Evolutionary conservation across 768 basidiomycete species (phyloP).

Genomic region (Podaxis carcinomalis): DNA sequence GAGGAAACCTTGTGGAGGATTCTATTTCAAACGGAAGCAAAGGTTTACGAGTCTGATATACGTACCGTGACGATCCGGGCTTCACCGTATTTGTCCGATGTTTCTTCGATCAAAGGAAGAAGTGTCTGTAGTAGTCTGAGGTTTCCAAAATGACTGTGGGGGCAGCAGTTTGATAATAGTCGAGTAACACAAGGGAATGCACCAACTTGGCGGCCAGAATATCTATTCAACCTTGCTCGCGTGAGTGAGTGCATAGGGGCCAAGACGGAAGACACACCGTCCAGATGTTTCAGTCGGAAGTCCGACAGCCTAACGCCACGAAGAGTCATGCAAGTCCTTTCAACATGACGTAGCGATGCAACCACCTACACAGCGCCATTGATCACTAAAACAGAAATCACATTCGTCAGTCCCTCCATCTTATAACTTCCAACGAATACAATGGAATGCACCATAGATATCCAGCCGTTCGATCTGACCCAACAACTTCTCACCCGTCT

Average conservation of each 20-base stretch:
- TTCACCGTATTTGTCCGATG: slow-evolving; percentile 9
- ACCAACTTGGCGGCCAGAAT: slow-evolving; percentile 1
- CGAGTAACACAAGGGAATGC: background rate
- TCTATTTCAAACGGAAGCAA: too few relatives aligned
- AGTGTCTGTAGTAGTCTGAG: slow-evolving; percentile 3
- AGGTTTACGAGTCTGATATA: background rate
- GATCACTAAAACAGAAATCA: background rate
- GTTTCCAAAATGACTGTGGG: slow-evolving; percentile 7
- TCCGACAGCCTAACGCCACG: background rate
- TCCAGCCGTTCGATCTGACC: slow-evolving; percentile 43
- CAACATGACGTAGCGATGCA: background rate
- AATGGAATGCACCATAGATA: slow-evolving; percentile 33
- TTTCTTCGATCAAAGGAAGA: slow-evolving; percentile 6
- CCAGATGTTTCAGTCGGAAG: background rate
- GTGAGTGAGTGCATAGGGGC: too few relatives aligned
- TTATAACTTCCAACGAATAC: background rate
- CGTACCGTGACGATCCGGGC: slow-evolving; percentile 4
- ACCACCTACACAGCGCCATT: slow-evolving; percentile 3
- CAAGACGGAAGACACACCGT: background rate
- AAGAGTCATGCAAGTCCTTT: background rate
- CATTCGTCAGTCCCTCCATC: background rate
- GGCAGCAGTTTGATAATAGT: background rate
- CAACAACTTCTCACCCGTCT: slow-evolving; percentile 37
- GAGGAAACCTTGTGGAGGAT: background rate
- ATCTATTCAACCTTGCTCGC: background rate